These are phyloP conservation scores for Tolypocladium inflatum DNA, from an alignment of 2,329 filamentous ascomycete species.

Conservation along the genomic window DNA sequence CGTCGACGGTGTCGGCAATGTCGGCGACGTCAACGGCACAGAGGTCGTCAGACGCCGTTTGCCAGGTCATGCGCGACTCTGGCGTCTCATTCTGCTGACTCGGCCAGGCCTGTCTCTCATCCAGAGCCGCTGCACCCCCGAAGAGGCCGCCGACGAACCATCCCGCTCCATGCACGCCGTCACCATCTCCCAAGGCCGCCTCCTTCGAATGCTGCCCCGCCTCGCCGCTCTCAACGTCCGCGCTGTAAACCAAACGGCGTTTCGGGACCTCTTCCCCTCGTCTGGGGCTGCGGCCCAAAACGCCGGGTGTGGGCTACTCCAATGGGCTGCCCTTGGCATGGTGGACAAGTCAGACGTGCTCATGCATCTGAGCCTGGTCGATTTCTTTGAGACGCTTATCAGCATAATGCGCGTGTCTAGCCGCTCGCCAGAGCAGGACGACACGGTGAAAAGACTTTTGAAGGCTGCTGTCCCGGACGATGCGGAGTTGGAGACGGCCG, in stretches of 20 bases:
- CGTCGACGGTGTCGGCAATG: conserved; percentile 8
- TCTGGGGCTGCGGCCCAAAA: conserved; percentile 9
- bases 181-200: conserved; percentile 41
- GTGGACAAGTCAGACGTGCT: conserved; percentile 37
- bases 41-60: conserved; percentile 27
- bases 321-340: conserved; percentile 43
- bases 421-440: conserved; percentile 23
- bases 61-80: conserved; percentile 42
- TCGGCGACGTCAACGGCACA: conserved; percentile 17
- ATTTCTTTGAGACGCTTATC: conserved; percentile 43
- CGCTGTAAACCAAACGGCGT: conserved; percentile 26
- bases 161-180: conserved; percentile 26
- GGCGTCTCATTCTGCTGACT: conserved; percentile 41
- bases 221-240: conserved; percentile 37
- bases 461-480: conserved; percentile 30
- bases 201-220: conserved; percentile 41
- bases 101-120: conserved; percentile 35
- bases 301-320: conserved; percentile 31
- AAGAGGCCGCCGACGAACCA: conserved; percentile 6
- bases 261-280: conserved; percentile 22
- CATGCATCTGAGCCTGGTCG: conserved; percentile 40
- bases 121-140: conserved; percentile 23
- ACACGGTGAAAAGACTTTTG: conserved; percentile 28
- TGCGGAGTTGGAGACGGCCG: conserved; percentile 22
- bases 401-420: conserved; percentile 35